Base-by-base conservation (phyloP, 208 protist genomes). In the Phytomonas sp. region DNA sequence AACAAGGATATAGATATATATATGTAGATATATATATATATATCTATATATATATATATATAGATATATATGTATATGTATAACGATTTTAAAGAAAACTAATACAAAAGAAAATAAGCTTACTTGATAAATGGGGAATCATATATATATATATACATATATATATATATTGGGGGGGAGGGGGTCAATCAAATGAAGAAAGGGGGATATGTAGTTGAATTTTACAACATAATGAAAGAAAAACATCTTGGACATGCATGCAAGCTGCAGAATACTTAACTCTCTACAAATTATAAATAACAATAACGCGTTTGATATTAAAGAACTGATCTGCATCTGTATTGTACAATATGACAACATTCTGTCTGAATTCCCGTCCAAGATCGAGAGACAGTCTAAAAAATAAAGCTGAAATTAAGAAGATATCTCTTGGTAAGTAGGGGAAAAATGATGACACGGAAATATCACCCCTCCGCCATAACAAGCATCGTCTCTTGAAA, bases 71-170 rank as follows among this genome's bases (percentile, higher is more conserved):
- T 62, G 43, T 43, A 31, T 68, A 51, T 67, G 28, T 43, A 51
- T 56, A 67, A 59, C 28, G 28, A 68, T 61, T 36, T 66, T 33
- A 77, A 63, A 71, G 64, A 70, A 79, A 78, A 73, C 40, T 67
- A 73, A 74, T 67, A 37, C 37, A 64, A 53, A 68, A 61, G 36
- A 63, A 66, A 56, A 32, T 4, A 28, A 36, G 32, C 7, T 66
- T 70, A 30, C n/a, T 67, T 31, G 36, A 34, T 72, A 64, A 33
- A 72, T 46, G 72, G 51, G 31, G 31, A 73, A 34, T 67, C n/a
- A 63, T 68, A 71, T 20, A 62, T 30, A 37, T 59, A 15, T 11
- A 68, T 7, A 65, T 17, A n/a, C n/a, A 63, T 68, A 71, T 20
- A 62, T 30, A 37, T 59, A 15, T 11, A 68, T 7, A 65, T 17